phyloP scores from a whole-genome alignment of 345 rosid species.

The Melaleuca alternifolia region DNA sequence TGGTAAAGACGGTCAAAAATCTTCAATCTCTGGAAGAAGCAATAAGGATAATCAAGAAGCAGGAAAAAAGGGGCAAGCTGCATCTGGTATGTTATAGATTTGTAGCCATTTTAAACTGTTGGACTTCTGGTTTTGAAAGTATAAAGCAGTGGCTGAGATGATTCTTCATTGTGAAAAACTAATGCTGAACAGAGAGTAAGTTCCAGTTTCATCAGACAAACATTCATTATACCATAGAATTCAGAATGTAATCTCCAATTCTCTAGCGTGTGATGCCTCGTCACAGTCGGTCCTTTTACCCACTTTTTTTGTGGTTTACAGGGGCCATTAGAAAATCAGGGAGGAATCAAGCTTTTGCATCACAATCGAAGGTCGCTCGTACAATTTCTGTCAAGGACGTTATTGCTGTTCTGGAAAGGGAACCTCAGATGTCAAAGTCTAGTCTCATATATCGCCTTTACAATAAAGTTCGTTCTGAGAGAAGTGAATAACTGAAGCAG shows the following conservation, averaged over 20 bases:
- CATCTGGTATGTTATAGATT: slow-evolving; percentile 28
- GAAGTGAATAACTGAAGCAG: slow-evolving; percentile 14
- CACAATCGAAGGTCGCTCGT: slow-evolving; percentile 44
- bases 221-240: not conserved
- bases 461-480: slow-evolving; percentile 33
- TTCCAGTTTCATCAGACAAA: not conserved
- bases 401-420: slow-evolving; percentile 79
- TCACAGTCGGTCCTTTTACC: not conserved
- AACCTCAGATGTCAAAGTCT: slow-evolving; percentile 90
- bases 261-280: not conserved
- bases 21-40: slow-evolving; percentile 39
- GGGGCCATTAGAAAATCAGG: slow-evolving; percentile 47
- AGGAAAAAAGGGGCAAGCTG: slow-evolving; percentile 36
- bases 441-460: slow-evolving; percentile 61
- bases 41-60: slow-evolving; percentile 45
- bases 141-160: not conserved
- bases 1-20: slow-evolving; percentile 41
- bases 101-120: not conserved
- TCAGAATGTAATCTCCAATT: not conserved
- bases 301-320: slow-evolving; percentile 8
- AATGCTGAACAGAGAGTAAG: not conserved
- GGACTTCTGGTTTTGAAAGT: not conserved
- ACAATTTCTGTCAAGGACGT: slow-evolving; percentile 67
- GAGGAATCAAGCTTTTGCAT: slow-evolving; percentile 36
- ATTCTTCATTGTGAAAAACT: not conserved